Percentiles rank a stretch among this genome's conserved stretches.
phyloP scores from a whole-genome alignment of 805 yeast species.

The Lipomyces spencermartinsiae region DNA sequence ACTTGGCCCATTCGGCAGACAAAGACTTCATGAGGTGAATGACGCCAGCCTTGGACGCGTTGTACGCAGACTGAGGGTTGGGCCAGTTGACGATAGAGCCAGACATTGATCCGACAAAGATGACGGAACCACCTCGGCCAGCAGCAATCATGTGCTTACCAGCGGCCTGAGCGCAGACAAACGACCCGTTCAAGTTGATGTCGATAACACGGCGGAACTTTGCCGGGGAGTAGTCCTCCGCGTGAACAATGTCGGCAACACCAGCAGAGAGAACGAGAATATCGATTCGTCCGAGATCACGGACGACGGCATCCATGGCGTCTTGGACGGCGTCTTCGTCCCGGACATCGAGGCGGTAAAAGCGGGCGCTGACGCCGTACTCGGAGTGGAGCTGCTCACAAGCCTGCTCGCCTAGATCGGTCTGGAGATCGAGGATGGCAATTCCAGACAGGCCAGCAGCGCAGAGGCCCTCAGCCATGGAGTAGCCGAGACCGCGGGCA shows the following conservation, averaged over 20 bases:
- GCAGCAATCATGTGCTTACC: constrained; percentile 69
- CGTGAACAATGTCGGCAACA: constrained; percentile 70
- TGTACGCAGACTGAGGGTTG: constrained; percentile 72
- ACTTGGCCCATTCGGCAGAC: constrained; percentile 76
- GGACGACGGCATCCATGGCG: constrained; percentile 58
- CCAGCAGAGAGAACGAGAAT: constrained; percentile 70
- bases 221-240: constrained; percentile 68
- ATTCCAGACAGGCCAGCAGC: constrained; percentile 62
- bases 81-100: constrained; percentile 76
- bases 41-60: constrained; percentile 76
- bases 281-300: constrained; percentile 61
- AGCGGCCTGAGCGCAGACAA: constrained; percentile 68
- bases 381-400: constrained; percentile 59
- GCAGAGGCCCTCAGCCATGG: constrained; percentile 66
- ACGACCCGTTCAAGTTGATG: constrained; percentile 70
- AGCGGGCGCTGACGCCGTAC: constrained; percentile 63
- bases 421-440: constrained; percentile 60
- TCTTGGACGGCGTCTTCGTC: constrained; percentile 57
- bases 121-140: constrained; percentile 61
- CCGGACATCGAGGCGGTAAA: constrained; percentile 69
- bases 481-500: constrained; percentile 69
- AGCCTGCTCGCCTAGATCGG: constrained; percentile 67
- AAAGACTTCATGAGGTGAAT: constrained; percentile 69
- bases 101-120: constrained; percentile 73
- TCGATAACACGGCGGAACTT: constrained; percentile 69